phyloP scores from a whole-genome alignment of 768 basidiomycete genomes.

The Tremella yokohamensis region DNA sequence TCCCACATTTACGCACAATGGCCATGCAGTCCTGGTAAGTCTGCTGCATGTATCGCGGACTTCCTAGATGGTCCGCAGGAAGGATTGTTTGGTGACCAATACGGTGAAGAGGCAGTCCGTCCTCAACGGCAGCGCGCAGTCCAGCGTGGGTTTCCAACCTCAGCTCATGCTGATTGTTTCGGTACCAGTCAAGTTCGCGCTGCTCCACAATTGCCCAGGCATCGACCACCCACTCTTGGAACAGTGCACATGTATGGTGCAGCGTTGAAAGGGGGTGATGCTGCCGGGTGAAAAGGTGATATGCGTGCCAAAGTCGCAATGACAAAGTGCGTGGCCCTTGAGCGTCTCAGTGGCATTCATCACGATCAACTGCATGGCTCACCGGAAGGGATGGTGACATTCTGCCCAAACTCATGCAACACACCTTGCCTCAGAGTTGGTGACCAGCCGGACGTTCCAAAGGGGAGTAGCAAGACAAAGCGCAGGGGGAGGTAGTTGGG shows the following conservation, averaged over 20 bases:
- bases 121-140: not conserved
- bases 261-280: constrained; percentile 15
- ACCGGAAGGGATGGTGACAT: not conserved
- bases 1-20: constrained; percentile 18
- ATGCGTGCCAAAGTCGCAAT: not conserved
- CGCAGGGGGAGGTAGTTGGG: not conserved
- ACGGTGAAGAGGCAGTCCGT: not conserved
- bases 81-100: constrained; percentile 8
- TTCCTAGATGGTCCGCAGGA: constrained; percentile 17
- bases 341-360: not conserved
- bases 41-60: constrained; percentile 19
- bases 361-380: not conserved
- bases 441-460: not conserved
- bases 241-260: constrained; percentile 52
- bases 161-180: not conserved
- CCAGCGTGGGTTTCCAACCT: not conserved
- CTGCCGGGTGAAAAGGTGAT: not conserved
- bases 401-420: not conserved
- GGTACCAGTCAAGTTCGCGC: constrained; percentile 49
- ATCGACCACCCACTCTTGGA: constrained; percentile 57
- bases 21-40: constrained; percentile 32
- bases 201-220: constrained; percentile 56
- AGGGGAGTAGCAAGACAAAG: not conserved
- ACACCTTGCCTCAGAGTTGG: not conserved
- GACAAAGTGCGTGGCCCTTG: not conserved